Evolutionary conservation across 2,329 filamentous ascomycete genomes (phyloP).

Genomic region (Aureobasidium pullulans): DNA sequence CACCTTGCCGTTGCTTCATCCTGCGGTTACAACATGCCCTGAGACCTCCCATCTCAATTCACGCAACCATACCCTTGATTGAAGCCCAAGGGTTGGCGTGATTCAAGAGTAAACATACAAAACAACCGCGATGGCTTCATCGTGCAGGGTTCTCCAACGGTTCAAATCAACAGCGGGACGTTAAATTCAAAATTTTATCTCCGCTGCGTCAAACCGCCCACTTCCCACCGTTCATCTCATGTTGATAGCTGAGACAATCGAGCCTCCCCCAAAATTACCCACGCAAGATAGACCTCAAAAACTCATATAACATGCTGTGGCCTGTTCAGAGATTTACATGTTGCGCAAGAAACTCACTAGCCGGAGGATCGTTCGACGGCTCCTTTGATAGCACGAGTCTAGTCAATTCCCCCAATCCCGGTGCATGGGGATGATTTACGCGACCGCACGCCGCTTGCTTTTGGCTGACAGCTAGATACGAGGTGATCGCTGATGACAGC

Average conservation of each 20-base stretch:
- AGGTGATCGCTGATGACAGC: neutral
- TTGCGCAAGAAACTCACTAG: neutral
- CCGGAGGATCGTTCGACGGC: neutral
- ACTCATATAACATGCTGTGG: too few species aligned
- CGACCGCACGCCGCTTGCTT: neutral
- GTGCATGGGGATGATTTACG: neutral
- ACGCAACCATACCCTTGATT: neutral
- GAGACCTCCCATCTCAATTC: neutral
- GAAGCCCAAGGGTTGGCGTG: neutral
- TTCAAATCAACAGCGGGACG: slow-evolving; percentile 1
- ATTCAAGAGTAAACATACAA: neutral
- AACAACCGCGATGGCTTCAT: neutral
- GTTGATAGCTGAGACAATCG: neutral
- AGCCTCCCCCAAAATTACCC: neutral
- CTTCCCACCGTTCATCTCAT: neutral
- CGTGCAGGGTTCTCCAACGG: slow-evolving; percentile 6
- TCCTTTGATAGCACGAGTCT: neutral
- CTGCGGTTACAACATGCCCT: neutral
- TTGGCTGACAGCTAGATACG: neutral
- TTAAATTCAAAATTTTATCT: slow-evolving; percentile 1
- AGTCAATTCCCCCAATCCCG: neutral
- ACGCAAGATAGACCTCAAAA: neutral
- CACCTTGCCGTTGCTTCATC: neutral
- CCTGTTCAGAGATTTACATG: too few species aligned
- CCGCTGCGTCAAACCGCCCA: neutral